Base-by-base conservation (phyloP, 2,329 filamentous ascomycete genomes). In the Thermoascus crustaceus region DNA sequence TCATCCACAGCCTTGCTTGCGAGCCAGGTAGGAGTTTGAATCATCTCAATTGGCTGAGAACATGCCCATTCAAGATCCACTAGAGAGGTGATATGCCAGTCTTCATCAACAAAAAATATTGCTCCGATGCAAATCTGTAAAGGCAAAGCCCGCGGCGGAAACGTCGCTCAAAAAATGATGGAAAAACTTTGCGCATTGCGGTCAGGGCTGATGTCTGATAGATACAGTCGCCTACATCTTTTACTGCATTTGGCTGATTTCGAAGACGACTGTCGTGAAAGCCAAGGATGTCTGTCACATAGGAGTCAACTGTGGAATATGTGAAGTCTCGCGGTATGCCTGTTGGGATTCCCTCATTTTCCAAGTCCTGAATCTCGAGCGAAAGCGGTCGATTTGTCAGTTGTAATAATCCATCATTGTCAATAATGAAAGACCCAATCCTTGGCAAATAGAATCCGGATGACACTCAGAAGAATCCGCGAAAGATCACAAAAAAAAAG, bases 51-150 rank as follows among this genome's bases (percentile, higher is more conserved):
- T 7, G 51, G 54, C 5, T 39, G 42, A 17, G 45, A 41, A 23
- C 47, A 52, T 11, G 45, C 38, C 50, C 47, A 55, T 33, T 55
- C 50, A 0, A 56, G 38, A 32, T 54, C 49, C 4, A 54, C 40
- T 1, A 54, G 18, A 19, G 25, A 49, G 4, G 16, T 49, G 19
- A 55, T 45, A 23, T 55, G 39, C 53, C 53, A 55, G 2, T 51
- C 19, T 1, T 42, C 32, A 31, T 54, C 45, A 10, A 55, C 47
- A 21, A 31, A 56, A 51, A 11, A 57, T 54, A 33, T 67, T 66
- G 35, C 54, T 59, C 30, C 45, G 45, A 35, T 66, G 54, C 8
- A 66, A 42, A 39, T 66, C 61, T 11, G 57, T 63, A 14, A 8
- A 57, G 32, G 35, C 60, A 66, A 2, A 57, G 58, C 1, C 61